Conservation (phyloP, 2,329 filamentous ascomycete genomes). For the Colletotrichum costaricense region DNA sequence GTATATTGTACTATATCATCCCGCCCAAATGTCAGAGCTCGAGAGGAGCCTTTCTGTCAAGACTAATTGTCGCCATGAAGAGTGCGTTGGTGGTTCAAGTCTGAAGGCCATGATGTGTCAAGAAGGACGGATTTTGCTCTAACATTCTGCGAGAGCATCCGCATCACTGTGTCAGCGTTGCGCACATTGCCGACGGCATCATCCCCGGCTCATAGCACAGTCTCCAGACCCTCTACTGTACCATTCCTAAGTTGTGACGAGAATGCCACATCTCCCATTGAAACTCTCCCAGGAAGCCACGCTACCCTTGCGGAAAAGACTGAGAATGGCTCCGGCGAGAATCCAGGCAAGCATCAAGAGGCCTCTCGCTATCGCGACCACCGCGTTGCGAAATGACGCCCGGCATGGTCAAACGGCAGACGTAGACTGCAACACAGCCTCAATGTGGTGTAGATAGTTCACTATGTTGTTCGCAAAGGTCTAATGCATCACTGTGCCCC, state of each 20-base stretch:
- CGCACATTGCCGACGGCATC: no score
- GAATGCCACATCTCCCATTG: not conserved
- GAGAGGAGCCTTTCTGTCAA: conserved; percentile 8
- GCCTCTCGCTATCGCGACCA: no score
- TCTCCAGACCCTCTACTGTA: not conserved
- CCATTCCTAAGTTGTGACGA: no score
- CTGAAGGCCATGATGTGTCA: not conserved
- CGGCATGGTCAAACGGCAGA: not conserved
- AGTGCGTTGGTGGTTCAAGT: no score
- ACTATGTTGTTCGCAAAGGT: no score
- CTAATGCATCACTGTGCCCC: not conserved
- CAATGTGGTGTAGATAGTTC: not conserved
- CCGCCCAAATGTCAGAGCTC: conserved; percentile 16
- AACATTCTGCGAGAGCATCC: not conserved
- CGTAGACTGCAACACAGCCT: not conserved
- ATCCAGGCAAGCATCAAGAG: no score
- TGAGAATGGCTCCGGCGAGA: not conserved
- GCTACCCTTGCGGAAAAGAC: not conserved
- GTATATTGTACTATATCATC: conserved; percentile 36
- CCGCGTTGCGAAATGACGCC: not conserved
- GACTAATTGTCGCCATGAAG: no score
- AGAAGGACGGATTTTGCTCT: not conserved
- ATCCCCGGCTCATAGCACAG: no score
- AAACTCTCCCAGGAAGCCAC: not conserved
- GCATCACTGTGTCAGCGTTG: not conserved